Evolutionary conservation across 306 rosid species (phyloP), one percentile per base, ranked within the genome.

Genomic region (Quercus aquifolioides): DNA sequence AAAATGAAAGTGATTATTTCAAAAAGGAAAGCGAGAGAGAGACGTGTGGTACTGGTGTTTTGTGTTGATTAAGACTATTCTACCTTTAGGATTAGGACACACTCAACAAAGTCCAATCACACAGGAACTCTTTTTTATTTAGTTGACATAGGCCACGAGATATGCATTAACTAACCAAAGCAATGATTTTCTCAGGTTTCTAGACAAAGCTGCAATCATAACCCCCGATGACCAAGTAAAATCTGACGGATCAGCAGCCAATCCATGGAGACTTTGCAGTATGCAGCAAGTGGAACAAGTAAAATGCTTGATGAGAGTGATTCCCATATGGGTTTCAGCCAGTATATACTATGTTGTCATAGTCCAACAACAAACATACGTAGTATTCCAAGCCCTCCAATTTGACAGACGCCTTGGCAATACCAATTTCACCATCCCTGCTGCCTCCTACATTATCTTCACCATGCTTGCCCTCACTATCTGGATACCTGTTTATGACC

Each of bases 311-410:
- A 4, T 86, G 52, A 94, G 95, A 84, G 90, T 91, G 9, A 62
- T 94, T 19, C 99, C 99, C 14, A 82, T 92, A 76, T 89, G 92
- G 95, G 15, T 84, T 8, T 25, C 97, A 52, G 90, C 83, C 23
- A 59, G 88, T 35, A 10, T 86, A 9, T 90, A 75, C 82, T 26
- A 80, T 55, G 1, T 85, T 52, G 81, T 77, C 8, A 78, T 85
- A 8, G 84, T 79, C 33, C 99, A 92, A 76, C 91, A 84, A 56
- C 76, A 87, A 52, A 91, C 97, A 1, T 54, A 86, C 15, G 85
- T 69, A 41, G 91, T 92, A n/a, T 91, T 91, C 71, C 99, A 94
- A 92, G 99, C 97, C 55, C 91, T 88, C 76, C 95, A 94, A 84
- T 91, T 90, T 0, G 78, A 92, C 64, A 79, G 97, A 80, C 75